A percentile compares a stretch with the other conserved stretches of the same genome.
These are phyloP conservation scores for Plectosphaerella cucumerina DNA, from an alignment of 2,329 filamentous ascomycete species.

Conservation along the genomic window DNA sequence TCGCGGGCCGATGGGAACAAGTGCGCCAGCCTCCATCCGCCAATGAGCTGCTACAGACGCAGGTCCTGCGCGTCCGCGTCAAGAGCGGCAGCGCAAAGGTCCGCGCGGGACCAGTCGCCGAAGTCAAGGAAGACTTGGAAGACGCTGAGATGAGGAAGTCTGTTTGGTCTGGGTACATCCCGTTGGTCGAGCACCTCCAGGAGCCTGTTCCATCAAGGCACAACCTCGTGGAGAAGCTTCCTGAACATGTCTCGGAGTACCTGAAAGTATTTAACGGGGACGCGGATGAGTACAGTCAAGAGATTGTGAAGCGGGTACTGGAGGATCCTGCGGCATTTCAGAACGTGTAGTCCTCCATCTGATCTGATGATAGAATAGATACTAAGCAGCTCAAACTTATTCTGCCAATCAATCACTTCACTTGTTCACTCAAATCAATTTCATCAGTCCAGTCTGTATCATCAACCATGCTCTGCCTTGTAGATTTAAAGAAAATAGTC, in stretches of 20 bases:
- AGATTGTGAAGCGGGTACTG: too few species aligned
- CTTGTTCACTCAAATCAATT: too few species aligned
- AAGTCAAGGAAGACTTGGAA: background rate
- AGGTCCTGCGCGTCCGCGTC: background rate
- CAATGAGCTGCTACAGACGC: background rate
- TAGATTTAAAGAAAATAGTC: too few species aligned
- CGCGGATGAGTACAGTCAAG: background rate
- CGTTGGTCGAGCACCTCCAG: background rate
- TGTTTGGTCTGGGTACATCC: conserved; percentile 1
- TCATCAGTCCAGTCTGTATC: too few species aligned
- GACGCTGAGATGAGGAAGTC: background rate
- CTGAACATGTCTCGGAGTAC: background rate
- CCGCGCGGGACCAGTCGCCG: background rate
- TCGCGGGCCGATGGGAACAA: background rate
- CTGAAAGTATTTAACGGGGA: background rate
- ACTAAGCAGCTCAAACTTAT: too few species aligned
- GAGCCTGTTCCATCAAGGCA: background rate
- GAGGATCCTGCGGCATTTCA: too few species aligned
- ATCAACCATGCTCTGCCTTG: too few species aligned
- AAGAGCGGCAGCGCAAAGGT: conserved; percentile 1
- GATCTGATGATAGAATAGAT: too few species aligned
- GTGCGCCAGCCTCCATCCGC: background rate
- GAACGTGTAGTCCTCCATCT: too few species aligned
- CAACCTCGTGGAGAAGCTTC: background rate
- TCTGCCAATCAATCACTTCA: too few species aligned